Base-by-base conservation (phyloP, 129 eudicot species). In the Deinandra increscens region DNA sequence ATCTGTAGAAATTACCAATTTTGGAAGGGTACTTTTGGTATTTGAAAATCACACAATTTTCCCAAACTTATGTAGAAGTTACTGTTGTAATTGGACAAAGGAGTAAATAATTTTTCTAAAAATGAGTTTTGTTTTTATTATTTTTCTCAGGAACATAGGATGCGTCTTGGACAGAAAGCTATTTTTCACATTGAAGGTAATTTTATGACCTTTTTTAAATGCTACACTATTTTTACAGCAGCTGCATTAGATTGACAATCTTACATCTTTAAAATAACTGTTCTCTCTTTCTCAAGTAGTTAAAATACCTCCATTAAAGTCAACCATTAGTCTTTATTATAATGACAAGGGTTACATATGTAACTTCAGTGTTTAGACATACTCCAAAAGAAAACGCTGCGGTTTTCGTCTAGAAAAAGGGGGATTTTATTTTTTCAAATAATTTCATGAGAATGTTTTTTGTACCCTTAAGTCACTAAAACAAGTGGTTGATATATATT, bases 121-220 rank as follows among this genome's bases (percentile, higher is more conserved):
- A n/a, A 60, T 56, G 66, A 49, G 7, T 68, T 71, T 83, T 10
- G n/a, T 48, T 20, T 23, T 53, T 33, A 14, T 34, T 54, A 59
- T 5, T 31, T 31, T 39, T 36, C 62, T 51, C 90, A 92, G 98
- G 98, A 92, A 76, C 96, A 92, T 77, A 85, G 96, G 79, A 86
- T 92, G 86, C 96, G 95, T 14, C 96, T 86, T 60, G 98, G 98
- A 62, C 98, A 92, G 84, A 92, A 92, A 82, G 96, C 98, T 66
- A 92, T 92, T 78, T 89, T 92, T 87, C 98, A 92, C 83, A 90
- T 92, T 70, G 98, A 89, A 92, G 98, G 98, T 92, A 79, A 12
- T 50, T 63, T 29, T 49, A 3, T 46, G 19, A 9, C 2, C 26
- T 69, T 11, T 38, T 51, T 59, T 13, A 29, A 22, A 62, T 62